Conservation (phyloP, 176 grass and related monocot genomes). For the Carex littledalei region DNA sequence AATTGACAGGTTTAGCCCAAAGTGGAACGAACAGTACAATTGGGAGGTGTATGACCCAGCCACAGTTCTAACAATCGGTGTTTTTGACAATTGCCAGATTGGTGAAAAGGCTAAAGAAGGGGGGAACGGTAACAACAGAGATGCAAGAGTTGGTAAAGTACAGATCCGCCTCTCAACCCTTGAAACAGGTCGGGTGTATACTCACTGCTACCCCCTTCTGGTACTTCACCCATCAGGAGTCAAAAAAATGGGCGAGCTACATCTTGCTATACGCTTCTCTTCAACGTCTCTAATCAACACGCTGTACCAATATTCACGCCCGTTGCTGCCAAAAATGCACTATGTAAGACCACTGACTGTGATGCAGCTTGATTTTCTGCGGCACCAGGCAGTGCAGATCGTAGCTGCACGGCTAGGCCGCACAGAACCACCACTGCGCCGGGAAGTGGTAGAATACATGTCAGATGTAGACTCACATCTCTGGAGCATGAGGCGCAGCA, state of each 20-base stretch:
- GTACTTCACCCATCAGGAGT: constrained; percentile 90
- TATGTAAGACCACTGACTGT: constrained; percentile 79
- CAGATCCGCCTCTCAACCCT: constrained; percentile 92
- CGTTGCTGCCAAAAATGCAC: constrained; percentile 94
- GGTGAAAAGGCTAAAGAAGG: constrained; percentile 44
- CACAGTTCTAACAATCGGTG: constrained; percentile 82
- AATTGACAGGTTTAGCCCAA: constrained; percentile 66
- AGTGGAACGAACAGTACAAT: constrained; percentile 91
- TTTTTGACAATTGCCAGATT: constrained; percentile 91
- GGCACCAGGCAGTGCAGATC: constrained; percentile 84
- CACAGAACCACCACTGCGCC: constrained; percentile 89
- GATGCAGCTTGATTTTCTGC: constrained; percentile 75
- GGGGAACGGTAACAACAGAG: constrained; percentile 54
- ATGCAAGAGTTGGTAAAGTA: constrained; percentile 83
- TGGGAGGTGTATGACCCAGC: constrained; percentile 98
- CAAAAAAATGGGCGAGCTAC: constrained; percentile 97
- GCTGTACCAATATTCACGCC: constrained; percentile 71
- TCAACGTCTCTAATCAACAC: constrained; percentile 83
- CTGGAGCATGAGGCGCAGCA: constrained; percentile 97
- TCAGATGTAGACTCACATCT: constrained; percentile 81
- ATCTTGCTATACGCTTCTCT: constrained; percentile 90
- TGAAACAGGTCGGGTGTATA: constrained; percentile 91
- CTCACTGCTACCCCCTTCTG: constrained; percentile 80
- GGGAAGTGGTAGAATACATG: constrained; percentile 98
- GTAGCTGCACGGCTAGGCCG: constrained; percentile 77